Conservation (phyloP, 1,284 basidiomycete species). For the Puccinia horiana region DNA sequence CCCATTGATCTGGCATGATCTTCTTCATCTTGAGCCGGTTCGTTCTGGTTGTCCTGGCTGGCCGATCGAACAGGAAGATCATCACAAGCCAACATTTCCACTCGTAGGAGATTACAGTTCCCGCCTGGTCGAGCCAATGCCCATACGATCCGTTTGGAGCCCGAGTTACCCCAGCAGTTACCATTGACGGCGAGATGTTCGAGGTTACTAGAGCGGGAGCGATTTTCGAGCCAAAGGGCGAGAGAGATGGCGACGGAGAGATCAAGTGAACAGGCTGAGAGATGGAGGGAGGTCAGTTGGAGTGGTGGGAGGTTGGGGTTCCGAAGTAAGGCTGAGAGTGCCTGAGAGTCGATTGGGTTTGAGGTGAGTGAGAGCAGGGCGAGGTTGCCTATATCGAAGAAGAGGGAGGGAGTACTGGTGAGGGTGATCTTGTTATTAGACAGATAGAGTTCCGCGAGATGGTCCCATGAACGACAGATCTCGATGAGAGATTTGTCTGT, state of each 20-base stretch:
- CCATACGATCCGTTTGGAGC: slow-evolving; percentile 30
- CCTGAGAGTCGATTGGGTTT: slow-evolving; percentile 22
- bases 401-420: not conserved
- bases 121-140: slow-evolving; percentile 4
- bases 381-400: not conserved
- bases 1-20: not conserved
- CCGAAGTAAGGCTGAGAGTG: not conserved
- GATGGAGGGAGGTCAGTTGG: slow-evolving; percentile 31
- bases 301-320: slow-evolving; percentile 12
- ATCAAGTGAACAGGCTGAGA: slow-evolving; percentile 35
- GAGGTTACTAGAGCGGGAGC: not conserved
- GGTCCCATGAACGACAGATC: not conserved
- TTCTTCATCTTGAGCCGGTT: not conserved
- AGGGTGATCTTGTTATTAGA: slow-evolving; percentile 22
- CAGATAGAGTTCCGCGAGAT: not conserved
- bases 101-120: slow-evolving; percentile 13
- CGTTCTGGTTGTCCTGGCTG: too few relatives aligned
- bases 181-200: slow-evolving; percentile 40
- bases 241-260: slow-evolving; percentile 26
- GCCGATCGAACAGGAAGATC: not conserved
- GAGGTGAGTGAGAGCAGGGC: slow-evolving; percentile 29
- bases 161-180: slow-evolving; percentile 21
- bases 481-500: not conserved
- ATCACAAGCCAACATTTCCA: slow-evolving; percentile 40
- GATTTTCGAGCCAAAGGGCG: slow-evolving; percentile 30